phyloP scores from a whole-genome alignment of 1,139 yeast genomes.

The Yamadazyma triangularis region DNA sequence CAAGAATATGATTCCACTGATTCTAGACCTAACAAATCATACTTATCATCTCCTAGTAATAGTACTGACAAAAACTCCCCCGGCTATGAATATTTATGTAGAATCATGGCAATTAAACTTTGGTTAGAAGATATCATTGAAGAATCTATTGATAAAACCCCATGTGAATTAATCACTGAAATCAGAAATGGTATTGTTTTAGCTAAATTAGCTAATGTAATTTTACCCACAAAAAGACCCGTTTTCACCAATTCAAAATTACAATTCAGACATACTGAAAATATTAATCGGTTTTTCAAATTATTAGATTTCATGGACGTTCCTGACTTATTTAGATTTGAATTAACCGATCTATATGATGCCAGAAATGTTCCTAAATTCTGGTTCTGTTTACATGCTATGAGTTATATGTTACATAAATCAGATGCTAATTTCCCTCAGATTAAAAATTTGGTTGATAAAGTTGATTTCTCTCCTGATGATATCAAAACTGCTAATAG shows the following conservation, averaged over 20 bases:
- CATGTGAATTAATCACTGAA: constrained; percentile 46
- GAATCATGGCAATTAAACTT: constrained; percentile 78
- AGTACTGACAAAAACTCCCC: constrained; percentile 28
- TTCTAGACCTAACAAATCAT: constrained; percentile 13
- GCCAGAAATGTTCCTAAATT: constrained; percentile 92
- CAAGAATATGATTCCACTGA: constrained; percentile 8
- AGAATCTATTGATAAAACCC: constrained; percentile 53
- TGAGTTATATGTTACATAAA: constrained; percentile 63
- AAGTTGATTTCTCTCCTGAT: constrained; percentile 56
- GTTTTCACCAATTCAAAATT: constrained; percentile 44
- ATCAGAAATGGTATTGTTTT: constrained; percentile 80
- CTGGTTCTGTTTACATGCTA: constrained; percentile 87
- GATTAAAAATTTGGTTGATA: constrained; percentile 62
- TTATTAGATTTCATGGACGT: constrained; percentile 67
- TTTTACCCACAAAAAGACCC: constrained; percentile 60
- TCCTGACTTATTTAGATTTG: constrained; percentile 86
- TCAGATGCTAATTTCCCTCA: constrained; percentile 53
- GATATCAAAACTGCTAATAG: constrained; percentile 69
- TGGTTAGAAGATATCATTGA: constrained; percentile 38
- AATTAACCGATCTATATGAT: constrained; percentile 88
- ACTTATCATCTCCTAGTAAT: constrained; percentile 25
- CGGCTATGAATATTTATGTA: constrained; percentile 79
- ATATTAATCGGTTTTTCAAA: constrained; percentile 78
- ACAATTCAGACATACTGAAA: constrained; percentile 90
- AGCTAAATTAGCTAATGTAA: constrained; percentile 71